These are phyloP conservation scores for Phytophthora cryptogea DNA, from an alignment of 352 stramenopile genomes.

Conservation along the genomic window DNA sequence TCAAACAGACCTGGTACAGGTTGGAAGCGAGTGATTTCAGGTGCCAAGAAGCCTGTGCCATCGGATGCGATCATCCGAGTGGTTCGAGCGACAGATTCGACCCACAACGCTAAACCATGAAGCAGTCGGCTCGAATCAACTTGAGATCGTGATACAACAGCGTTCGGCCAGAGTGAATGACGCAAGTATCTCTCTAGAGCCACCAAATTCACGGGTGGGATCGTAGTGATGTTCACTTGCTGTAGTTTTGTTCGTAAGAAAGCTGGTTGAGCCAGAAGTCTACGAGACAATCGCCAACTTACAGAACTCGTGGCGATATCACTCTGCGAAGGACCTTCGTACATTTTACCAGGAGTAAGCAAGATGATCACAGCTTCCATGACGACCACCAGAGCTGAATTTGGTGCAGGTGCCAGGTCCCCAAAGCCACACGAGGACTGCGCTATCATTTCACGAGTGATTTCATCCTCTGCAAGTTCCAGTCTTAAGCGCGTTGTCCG, in stretches of 20 bases:
- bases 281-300: slow-evolving; percentile 68
- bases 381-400: slow-evolving; percentile 55
- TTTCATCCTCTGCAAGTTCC: slow-evolving; percentile 19
- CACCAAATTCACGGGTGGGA: slow-evolving; percentile 58
- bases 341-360: slow-evolving; percentile 72
- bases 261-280: slow-evolving; percentile 50
- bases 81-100: slow-evolving; percentile 39
- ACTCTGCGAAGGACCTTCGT: slow-evolving; percentile 48
- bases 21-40: slow-evolving; percentile 51
- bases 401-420: slow-evolving; percentile 1
- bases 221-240: slow-evolving; percentile 37
- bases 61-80: slow-evolving; percentile 46
- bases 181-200: slow-evolving; percentile 62
- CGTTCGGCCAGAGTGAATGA: slow-evolving; percentile 56
- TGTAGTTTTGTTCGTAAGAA: slow-evolving; percentile 62
- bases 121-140: slow-evolving; percentile 38
- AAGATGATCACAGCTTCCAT: slow-evolving; percentile 84
- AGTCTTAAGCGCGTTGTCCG: slow-evolving; percentile 24
- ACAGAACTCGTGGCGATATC: slow-evolving; percentile 47
- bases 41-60: slow-evolving; percentile 43
- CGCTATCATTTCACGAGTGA: slow-evolving; percentile 25
- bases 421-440: slow-evolving; percentile 9
- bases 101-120: slow-evolving; percentile 53
- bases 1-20: slow-evolving; percentile 69
- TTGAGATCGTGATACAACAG: slow-evolving; percentile 35